A percentile compares a stretch with the other conserved stretches of the same genome.
Evolutionary conservation across 257 asterid species (phyloP).

Genomic region (Fraxinus anomala): DNA sequence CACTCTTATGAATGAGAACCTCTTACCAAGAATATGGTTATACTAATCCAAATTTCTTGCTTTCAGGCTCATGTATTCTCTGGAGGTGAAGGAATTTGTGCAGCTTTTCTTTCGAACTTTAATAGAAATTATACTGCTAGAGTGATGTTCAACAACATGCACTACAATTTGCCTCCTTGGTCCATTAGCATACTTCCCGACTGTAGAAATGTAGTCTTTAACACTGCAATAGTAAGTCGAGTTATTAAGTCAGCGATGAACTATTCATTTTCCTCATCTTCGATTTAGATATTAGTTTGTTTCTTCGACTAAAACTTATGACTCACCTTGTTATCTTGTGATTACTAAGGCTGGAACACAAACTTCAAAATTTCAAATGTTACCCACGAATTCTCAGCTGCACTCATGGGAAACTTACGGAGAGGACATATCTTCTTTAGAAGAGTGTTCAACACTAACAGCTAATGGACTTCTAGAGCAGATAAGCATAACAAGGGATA

Average conservation of each 20-base stretch:
- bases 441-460: slow-evolving; percentile 42
- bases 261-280: neutral
- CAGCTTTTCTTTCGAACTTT: slow-evolving; percentile 65
- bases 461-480: slow-evolving; percentile 63
- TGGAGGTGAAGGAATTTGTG: slow-evolving; percentile 47
- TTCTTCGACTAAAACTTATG: neutral
- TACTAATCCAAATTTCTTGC: neutral
- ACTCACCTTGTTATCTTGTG: neutral
- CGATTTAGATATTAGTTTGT: too few relatives aligned
- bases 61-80: slow-evolving; percentile 58
- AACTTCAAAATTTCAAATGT: slow-evolving; percentile 48
- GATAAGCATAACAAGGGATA: slow-evolving; percentile 63
- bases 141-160: slow-evolving; percentile 48
- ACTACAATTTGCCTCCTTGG: slow-evolving; percentile 71
- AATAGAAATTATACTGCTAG: slow-evolving; percentile 44
- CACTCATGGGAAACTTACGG: slow-evolving; percentile 57
- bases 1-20: neutral
- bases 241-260: neutral
- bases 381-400: slow-evolving; percentile 34
- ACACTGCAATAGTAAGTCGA: slow-evolving; percentile 57
- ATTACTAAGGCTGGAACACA: slow-evolving; percentile 46
- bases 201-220: slow-evolving; percentile 59
- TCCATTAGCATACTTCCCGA: slow-evolving; percentile 76
- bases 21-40: neutral
- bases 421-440: slow-evolving; percentile 47